These are phyloP conservation scores for Eleusine indica DNA, from an alignment of 176 grass and related monocot species.

Conservation along the genomic window DNA sequence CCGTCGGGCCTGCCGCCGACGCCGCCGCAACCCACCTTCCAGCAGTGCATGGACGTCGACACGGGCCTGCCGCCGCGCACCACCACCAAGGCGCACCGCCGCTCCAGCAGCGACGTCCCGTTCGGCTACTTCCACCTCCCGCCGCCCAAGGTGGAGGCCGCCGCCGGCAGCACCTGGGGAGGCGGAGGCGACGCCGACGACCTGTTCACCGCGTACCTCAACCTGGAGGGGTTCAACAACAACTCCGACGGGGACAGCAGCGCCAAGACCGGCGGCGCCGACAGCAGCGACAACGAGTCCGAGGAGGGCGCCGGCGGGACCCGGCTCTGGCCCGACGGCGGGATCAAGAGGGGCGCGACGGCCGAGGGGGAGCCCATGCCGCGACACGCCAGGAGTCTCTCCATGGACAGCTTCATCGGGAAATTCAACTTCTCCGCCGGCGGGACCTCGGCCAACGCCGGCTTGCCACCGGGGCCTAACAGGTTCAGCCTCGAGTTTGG, in stretches of 20 bases:
- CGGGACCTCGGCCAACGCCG: background rate
- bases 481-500: slow-evolving; percentile 89
- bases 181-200: slow-evolving; percentile 45
- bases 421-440: slow-evolving; percentile 58
- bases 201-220: slow-evolving; percentile 79
- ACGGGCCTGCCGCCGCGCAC: slow-evolving; percentile 44
- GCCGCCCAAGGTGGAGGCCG: slow-evolving; percentile 55
- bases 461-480: slow-evolving; percentile 13
- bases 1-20: slow-evolving; percentile 52
- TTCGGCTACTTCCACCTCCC: slow-evolving; percentile 70
- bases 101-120: slow-evolving; percentile 71
- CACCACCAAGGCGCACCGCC: slow-evolving; percentile 43
- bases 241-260: slow-evolving; percentile 84
- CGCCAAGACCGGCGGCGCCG: slow-evolving; percentile 65
- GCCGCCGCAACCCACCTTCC: slow-evolving; percentile 41
- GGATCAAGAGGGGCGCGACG: slow-evolving; percentile 45
- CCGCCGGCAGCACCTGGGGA: slow-evolving; percentile 32
- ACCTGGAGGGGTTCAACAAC: slow-evolving; percentile 82
- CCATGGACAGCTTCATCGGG: slow-evolving; percentile 88
- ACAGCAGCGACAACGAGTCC: slow-evolving; percentile 90
- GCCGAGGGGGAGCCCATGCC: slow-evolving; percentile 29
- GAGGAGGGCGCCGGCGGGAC: slow-evolving; percentile 63
- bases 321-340: slow-evolving; percentile 39
- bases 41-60: slow-evolving; percentile 53
- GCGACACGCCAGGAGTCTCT: slow-evolving; percentile 80